A percentile compares a stretch with the other conserved stretches of the same genome.
Evolutionary conservation across 108 stramenopile species (phyloP).

Genomic region (Cyclotella cryptica): DNA sequence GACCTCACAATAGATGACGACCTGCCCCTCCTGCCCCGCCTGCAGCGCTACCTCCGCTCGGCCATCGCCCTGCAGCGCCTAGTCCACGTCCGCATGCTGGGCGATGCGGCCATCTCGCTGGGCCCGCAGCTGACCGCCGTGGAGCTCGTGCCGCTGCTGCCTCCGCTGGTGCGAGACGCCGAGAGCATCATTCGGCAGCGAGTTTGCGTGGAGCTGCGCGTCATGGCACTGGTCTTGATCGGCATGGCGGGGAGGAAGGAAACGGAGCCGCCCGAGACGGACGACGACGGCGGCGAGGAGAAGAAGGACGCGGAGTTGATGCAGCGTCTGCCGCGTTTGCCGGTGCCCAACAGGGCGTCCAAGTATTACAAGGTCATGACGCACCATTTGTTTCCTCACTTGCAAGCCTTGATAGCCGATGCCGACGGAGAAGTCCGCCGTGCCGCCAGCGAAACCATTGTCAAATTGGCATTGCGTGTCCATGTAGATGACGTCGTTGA

Average conservation of each 20-base stretch:
- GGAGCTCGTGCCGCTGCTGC: constrained; percentile 79
- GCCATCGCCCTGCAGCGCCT: constrained; percentile 96
- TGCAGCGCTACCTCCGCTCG: constrained; percentile 90
- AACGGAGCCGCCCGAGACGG: not conserved
- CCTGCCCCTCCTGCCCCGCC: constrained; percentile 88
- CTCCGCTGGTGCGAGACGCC: constrained; percentile 75
- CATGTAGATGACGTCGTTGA: constrained; percentile 63
- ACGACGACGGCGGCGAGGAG: too few species aligned
- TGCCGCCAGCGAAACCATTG: constrained; percentile 78
- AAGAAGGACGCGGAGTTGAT: too few species aligned
- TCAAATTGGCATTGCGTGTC: constrained; percentile 73
- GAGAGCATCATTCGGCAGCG: constrained; percentile 95
- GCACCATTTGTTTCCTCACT: constrained; percentile 62
- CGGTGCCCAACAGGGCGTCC: constrained; percentile 41
- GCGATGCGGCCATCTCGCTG: constrained; percentile 86
- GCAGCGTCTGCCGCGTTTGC: constrained; percentile 20
- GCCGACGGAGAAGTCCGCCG: constrained; percentile 84
- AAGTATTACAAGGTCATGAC: constrained; percentile 74
- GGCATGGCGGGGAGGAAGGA: constrained; percentile 19
- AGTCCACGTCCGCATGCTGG: constrained; percentile 97
- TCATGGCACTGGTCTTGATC: constrained; percentile 37
- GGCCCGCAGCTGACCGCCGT: constrained; percentile 74
- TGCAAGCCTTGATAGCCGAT: constrained; percentile 69
- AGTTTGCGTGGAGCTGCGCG: constrained; percentile 46
- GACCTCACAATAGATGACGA: constrained; percentile 98